Conservation (phyloP, 2,329 filamentous ascomycete genomes). For the Tolypocladium endophyticum region DNA sequence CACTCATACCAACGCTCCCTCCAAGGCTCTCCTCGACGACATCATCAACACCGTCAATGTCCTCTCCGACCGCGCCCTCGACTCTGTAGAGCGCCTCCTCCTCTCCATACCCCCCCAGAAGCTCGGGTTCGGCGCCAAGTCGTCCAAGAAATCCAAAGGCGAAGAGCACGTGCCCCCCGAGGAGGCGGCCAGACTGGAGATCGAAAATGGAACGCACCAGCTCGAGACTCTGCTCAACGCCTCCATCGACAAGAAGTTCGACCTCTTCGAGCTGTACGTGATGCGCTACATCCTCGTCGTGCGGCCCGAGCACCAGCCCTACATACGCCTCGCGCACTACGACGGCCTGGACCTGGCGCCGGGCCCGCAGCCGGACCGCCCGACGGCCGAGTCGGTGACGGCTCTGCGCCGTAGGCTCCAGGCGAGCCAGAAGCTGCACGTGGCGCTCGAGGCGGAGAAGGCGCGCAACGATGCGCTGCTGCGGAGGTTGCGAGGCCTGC, state of each 20-base stretch:
- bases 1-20: neutral
- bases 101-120: conserved; percentile 60
- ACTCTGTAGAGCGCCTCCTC: conserved; percentile 76
- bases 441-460: conserved; percentile 58
- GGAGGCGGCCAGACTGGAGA: conserved; percentile 48
- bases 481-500: conserved; percentile 42
- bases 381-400: conserved; percentile 58
- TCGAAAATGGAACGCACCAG: conserved; percentile 81
- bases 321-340: conserved; percentile 79
- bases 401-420: conserved; percentile 63
- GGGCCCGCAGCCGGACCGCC: conserved; percentile 17
- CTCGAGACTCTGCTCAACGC: conserved; percentile 73
- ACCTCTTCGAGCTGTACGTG: conserved; percentile 81
- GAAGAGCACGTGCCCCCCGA: conserved; percentile 14
- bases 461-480: conserved; percentile 64
- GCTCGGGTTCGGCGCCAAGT: conserved; percentile 62
- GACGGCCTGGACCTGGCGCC: conserved; percentile 47
- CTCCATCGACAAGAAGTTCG: conserved; percentile 75
- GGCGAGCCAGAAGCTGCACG: conserved; percentile 68
- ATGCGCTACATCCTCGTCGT: conserved; percentile 76
- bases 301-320: conserved; percentile 57
- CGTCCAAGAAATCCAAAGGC: conserved; percentile 7
- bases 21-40: conserved; percentile 90
- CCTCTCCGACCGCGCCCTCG: conserved; percentile 80
- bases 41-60: conserved; percentile 96